Evolutionary conservation across 2,329 filamentous ascomycete genomes (phyloP).

Genomic region (Ophiostoma montium): DNA sequence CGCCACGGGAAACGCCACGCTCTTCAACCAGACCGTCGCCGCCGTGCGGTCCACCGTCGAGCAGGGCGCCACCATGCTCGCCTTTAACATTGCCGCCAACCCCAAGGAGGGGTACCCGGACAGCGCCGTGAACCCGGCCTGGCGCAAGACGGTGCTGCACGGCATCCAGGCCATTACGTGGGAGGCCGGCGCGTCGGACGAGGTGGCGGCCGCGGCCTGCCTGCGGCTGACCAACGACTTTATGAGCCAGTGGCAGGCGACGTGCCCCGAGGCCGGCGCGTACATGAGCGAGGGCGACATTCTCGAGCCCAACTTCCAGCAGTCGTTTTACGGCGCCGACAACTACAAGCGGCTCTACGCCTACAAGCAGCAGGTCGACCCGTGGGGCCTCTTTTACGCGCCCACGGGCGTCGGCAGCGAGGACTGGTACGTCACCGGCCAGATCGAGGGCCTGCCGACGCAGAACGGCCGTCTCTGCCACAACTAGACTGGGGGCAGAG

Average conservation of each 20-base stretch:
- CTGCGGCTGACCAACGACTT: constrained; percentile 20
- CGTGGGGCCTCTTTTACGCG: constrained; percentile 18
- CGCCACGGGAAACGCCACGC: constrained; percentile 21
- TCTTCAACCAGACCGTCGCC: constrained; percentile 15
- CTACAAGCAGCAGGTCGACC: constrained; percentile 22
- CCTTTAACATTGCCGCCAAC: constrained; percentile 24
- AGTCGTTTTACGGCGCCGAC: constrained; percentile 21
- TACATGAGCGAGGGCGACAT: constrained; percentile 27
- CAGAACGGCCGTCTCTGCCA: constrained; percentile 14
- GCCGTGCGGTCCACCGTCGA: constrained; percentile 26
- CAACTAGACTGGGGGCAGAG: no score
- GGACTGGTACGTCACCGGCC: constrained; percentile 15
- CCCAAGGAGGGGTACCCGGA: constrained; percentile 17
- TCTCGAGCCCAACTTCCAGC: constrained; percentile 21
- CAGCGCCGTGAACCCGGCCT: constrained; percentile 34
- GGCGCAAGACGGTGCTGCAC: constrained; percentile 28
- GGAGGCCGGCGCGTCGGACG: constrained; percentile 9
- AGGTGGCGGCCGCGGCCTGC: constrained; percentile 13
- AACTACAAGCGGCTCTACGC: constrained; percentile 20
- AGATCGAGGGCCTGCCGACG: constrained; percentile 12
- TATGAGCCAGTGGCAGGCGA: constrained; percentile 17
- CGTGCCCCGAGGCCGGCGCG: constrained; percentile 22
- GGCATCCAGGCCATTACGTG: constrained; percentile 20
- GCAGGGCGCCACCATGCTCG: constrained; percentile 26
- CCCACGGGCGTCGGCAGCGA: constrained; percentile 15